Evolutionary conservation across 768 basidiomycete genomes (phyloP).

Genomic region (Mycena vitilis): DNA sequence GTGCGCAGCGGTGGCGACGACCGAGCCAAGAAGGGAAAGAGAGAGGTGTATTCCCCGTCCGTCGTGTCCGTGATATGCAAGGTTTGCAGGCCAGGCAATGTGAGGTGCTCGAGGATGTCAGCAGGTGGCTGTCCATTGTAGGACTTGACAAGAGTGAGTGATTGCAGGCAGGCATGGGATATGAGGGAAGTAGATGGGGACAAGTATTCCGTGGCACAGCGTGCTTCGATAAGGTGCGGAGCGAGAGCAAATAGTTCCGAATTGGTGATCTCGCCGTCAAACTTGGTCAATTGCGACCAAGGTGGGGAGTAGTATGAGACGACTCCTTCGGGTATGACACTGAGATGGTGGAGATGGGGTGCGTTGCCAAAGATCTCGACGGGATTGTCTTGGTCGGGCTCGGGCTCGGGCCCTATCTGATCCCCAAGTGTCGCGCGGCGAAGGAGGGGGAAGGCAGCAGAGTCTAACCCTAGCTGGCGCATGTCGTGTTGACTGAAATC

Average conservation of each 20-base stretch:
- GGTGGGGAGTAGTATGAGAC: background rate
- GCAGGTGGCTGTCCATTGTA: background rate
- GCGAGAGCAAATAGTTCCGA: conserved; percentile 3
- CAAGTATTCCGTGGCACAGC: background rate
- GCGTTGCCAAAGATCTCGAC: background rate
- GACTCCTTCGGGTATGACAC: background rate
- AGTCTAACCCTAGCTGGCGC: background rate
- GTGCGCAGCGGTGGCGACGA: conserved; percentile 7
- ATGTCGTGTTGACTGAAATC: background rate
- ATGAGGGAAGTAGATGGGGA: background rate
- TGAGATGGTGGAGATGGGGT: conserved; percentile 2
- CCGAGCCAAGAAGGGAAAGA: conserved; percentile 1
- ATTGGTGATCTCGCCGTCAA: background rate
- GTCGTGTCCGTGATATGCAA: background rate
- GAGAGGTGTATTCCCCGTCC: background rate
- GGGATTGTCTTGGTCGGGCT: background rate
- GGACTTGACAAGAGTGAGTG: conserved; percentile 5
- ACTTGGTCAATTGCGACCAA: conserved; percentile 9
- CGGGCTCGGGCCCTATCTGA: background rate
- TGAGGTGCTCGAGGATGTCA: conserved; percentile 1
- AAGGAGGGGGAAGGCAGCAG: conserved; percentile 1
- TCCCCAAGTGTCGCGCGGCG: conserved; percentile 1
- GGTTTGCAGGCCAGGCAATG: conserved; percentile 5
- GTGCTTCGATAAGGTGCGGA: conserved; percentile 1
- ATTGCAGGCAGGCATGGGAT: conserved; percentile 2